phyloP scores from a whole-genome alignment of 1,284 basidiomycete genomes.

The Coriolopsis trogii region DNA sequence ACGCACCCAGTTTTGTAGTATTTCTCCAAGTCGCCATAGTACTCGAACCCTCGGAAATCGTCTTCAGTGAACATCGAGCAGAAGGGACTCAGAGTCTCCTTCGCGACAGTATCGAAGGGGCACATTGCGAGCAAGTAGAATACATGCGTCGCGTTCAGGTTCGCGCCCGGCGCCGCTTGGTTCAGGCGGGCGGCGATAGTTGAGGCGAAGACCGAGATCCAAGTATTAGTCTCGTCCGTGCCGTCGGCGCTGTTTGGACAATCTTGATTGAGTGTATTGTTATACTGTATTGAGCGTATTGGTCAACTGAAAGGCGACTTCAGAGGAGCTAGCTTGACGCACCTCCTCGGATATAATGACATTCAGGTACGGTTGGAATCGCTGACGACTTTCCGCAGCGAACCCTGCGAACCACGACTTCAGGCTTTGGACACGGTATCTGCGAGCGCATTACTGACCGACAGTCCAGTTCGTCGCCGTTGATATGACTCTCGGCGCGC shows the following conservation, averaged over 20 bases:
- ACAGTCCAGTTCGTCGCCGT: conserved; percentile 74
- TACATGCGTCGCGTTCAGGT: conserved; percentile 58
- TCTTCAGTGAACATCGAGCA: conserved; percentile 72
- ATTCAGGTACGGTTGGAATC: conserved; percentile 44
- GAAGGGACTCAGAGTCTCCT: conserved; percentile 58
- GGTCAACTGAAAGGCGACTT: no score
- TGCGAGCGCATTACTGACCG: conserved; percentile 40
- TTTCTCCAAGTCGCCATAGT: conserved; percentile 75
- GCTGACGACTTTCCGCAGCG: conserved; percentile 34
- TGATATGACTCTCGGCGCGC: conserved; percentile 62
- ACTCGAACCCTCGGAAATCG: conserved; percentile 66
- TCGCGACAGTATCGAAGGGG: conserved; percentile 71
- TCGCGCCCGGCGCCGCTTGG: conserved; percentile 58
- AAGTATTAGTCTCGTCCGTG: conserved; percentile 47
- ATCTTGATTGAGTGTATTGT: conserved; percentile 74
- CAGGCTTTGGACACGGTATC: no score
- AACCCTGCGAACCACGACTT: conserved; percentile 47
- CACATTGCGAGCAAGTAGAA: conserved; percentile 73
- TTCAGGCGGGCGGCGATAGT: conserved; percentile 64
- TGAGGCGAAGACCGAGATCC: conserved; percentile 59
- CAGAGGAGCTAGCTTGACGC: conserved; percentile 8
- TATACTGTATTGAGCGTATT: conserved; percentile 34
- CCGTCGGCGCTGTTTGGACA: conserved; percentile 63
- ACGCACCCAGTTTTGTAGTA: conserved; percentile 77
- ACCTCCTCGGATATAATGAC: conserved; percentile 52